Conservation (phyloP, 305 asterid genomes). For the Galium porrigens region DNA sequence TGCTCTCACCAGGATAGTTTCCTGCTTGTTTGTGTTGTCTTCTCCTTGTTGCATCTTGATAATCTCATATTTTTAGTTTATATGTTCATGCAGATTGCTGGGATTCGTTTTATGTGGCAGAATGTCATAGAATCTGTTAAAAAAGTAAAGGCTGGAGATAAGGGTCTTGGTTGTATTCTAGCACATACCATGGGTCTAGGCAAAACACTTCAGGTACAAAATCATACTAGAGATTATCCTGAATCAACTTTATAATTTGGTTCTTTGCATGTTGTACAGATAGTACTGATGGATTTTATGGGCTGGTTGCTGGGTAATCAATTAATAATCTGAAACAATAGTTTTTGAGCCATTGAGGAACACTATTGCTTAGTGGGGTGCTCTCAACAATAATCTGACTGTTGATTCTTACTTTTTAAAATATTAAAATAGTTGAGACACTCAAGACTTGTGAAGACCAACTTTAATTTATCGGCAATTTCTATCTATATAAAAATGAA, state of each 20-base stretch:
- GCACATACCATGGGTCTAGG: constrained; percentile 99
- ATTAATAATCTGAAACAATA: not conserved
- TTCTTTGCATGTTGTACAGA: not conserved
- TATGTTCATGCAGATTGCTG: constrained; percentile 48
- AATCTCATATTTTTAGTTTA: not conserved
- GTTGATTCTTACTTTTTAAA: not conserved
- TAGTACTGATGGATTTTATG: not conserved
- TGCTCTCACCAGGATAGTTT: not conserved
- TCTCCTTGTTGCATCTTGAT: not conserved
- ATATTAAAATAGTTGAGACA: not conserved
- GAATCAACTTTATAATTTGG: not conserved
- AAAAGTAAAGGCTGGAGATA: constrained; percentile 77
- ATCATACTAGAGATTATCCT: constrained; percentile 1
- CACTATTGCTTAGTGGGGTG: not conserved
- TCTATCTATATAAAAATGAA: too few relatives aligned
- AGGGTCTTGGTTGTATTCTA: constrained; percentile 94
- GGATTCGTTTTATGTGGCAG: constrained; percentile 96
- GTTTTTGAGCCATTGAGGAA: not conserved
- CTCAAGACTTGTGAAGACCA: not conserved
- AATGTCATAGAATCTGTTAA: constrained; percentile 70
- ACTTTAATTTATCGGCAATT: not conserved
- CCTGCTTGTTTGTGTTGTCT: not conserved
- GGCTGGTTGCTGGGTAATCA: constrained; percentile 1
- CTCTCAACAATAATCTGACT: not conserved
- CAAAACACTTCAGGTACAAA: constrained; percentile 85